Conservation (phyloP, 108 stramenopile genomes). For the Skeletonema potamos region DNA sequence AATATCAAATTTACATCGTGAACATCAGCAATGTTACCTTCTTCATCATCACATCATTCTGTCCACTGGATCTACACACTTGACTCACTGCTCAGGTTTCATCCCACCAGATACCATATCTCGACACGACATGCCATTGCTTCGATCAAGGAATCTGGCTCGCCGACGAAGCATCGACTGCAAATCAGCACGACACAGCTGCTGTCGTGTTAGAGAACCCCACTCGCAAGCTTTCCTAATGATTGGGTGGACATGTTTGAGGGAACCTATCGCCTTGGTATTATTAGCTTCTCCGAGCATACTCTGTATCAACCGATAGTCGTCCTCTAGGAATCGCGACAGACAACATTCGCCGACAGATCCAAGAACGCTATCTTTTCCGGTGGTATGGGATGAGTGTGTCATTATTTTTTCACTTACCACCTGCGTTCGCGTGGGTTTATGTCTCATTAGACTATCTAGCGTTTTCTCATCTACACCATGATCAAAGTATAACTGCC, state of each 20-base stretch:
- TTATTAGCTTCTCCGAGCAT: conserved; percentile 5
- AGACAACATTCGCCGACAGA: conserved; percentile 17
- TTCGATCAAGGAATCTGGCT: conserved; percentile 9
- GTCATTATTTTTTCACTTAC: neutral
- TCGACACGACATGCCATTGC: neutral
- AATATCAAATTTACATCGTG: too few species aligned
- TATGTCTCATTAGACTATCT: neutral
- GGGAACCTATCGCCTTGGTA: neutral
- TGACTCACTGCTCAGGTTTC: neutral
- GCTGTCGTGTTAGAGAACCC: neutral
- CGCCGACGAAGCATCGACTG: conserved; percentile 12
- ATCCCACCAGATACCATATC: neutral
- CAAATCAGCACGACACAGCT: conserved; percentile 6
- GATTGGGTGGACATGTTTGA: conserved; percentile 3
- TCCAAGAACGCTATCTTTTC: neutral
- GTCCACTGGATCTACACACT: neutral
- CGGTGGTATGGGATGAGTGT: neutral
- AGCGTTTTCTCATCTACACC: neutral
- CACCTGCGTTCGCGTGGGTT: neutral
- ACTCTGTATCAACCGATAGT: conserved; percentile 8
- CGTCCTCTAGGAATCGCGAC: conserved; percentile 4
- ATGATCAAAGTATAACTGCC: conserved; percentile 4
- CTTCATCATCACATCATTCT: too few species aligned
- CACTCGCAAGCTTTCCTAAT: conserved; percentile 8
- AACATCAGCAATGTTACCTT: too few species aligned